Evolutionary conservation across 352 stramenopile genomes (phyloP).

Genomic region (Nothophytophthora sp.): DNA sequence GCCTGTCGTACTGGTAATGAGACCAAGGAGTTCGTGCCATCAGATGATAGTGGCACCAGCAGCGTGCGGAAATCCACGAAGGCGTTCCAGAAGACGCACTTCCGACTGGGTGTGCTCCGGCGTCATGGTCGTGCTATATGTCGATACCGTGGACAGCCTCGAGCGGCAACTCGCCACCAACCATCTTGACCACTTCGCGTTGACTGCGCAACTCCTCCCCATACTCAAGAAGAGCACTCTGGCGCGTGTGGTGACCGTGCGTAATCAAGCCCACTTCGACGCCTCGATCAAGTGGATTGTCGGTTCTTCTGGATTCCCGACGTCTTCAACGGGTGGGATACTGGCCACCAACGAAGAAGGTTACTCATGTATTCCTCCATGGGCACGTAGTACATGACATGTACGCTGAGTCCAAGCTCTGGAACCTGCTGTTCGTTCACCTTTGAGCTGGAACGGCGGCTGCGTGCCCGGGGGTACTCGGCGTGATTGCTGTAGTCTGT

Average conservation of each 20-base stretch:
- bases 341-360: constrained; percentile 26
- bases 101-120: constrained; percentile 56
- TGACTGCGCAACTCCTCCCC: constrained; percentile 45
- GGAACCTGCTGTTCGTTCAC: constrained; percentile 51
- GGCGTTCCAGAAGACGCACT: constrained; percentile 21
- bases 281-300: too few species aligned
- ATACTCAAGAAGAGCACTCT: constrained; percentile 26
- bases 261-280: too few species aligned
- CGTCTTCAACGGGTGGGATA: constrained; percentile 31
- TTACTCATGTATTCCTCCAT: constrained; percentile 28
- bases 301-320: too few species aligned
- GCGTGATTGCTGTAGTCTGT: constrained; percentile 18
- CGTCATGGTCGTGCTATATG: constrained; percentile 41
- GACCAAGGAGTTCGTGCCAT: constrained; percentile 41
- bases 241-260: constrained; percentile 34
- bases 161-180: constrained; percentile 65
- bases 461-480: constrained; percentile 21
- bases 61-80: constrained; percentile 36
- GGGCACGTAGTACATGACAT: too few species aligned
- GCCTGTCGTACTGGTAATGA: not conserved
- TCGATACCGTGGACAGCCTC: constrained; percentile 34
- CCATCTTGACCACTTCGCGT: constrained; percentile 54
- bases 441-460: constrained; percentile 40
- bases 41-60: constrained; percentile 38
- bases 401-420: constrained; percentile 52